These are phyloP conservation scores for Exophiala spinifera DNA, from an alignment of 2,329 filamentous ascomycete species.

Conservation along the genomic window DNA sequence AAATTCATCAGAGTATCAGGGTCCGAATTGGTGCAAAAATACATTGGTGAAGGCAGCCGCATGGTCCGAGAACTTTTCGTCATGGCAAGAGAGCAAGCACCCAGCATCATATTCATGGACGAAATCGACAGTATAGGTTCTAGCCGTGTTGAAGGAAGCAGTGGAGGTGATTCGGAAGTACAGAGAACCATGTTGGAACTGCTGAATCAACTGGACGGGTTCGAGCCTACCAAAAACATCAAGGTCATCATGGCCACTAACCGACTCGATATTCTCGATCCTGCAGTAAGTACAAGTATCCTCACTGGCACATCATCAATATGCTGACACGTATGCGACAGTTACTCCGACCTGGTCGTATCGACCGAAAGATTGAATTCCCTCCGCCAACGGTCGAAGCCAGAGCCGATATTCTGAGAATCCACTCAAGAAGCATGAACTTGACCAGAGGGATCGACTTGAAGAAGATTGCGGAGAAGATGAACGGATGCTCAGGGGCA, in stretches of 20 bases:
- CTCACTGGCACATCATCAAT: not conserved
- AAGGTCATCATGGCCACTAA: slow-evolving; percentile 99
- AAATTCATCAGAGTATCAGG: slow-evolving; percentile 98
- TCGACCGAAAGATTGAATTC: slow-evolving; percentile 99
- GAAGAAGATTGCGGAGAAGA: slow-evolving; percentile 98
- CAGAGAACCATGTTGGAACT: slow-evolving; percentile 98
- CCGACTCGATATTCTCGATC: slow-evolving; percentile 93
- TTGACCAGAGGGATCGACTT: slow-evolving; percentile 95
- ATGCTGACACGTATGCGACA: not conserved
- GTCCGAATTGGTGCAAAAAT: slow-evolving; percentile 96
- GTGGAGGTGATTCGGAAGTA: slow-evolving; percentile 93
- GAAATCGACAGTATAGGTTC: slow-evolving; percentile 99
- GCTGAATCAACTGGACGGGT: slow-evolving; percentile 96
- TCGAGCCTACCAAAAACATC: slow-evolving; percentile 99
- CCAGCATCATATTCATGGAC: slow-evolving; percentile 99
- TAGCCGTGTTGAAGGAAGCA: slow-evolving; percentile 91
- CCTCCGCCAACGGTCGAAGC: slow-evolving; percentile 95
- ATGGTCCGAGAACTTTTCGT: slow-evolving; percentile 99
- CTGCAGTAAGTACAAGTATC: slow-evolving; percentile 51
- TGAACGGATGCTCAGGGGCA: slow-evolving; percentile 97
- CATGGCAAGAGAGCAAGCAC: slow-evolving; percentile 97
- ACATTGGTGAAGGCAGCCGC: slow-evolving; percentile 94
- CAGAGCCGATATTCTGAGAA: slow-evolving; percentile 93
- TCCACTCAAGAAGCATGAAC: slow-evolving; percentile 98
- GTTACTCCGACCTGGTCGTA: slow-evolving; percentile 89